Evolutionary conservation across 441 rosid genomes (phyloP).

Genomic region (Raphanus hybrid): DNA sequence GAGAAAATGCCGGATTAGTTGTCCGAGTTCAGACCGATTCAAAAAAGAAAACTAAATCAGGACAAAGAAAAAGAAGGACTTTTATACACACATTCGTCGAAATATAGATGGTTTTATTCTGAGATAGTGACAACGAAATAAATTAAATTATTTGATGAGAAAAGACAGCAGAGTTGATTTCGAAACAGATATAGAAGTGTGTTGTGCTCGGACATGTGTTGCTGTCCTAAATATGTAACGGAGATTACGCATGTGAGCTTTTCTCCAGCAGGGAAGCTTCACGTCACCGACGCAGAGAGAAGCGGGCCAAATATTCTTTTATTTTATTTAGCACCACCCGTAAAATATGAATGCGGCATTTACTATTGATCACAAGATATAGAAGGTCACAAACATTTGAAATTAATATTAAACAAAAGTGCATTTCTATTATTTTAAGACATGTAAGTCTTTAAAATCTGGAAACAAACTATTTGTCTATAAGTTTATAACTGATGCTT

Average conservation of each 20-base stretch:
- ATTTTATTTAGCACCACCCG: not conserved
- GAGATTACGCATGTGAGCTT: constrained; percentile 35
- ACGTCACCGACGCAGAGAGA: constrained; percentile 39
- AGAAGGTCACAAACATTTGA: not conserved
- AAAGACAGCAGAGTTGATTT: constrained; percentile 35
- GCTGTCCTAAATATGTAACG: constrained; percentile 32
- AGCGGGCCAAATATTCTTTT: constrained; percentile 23
- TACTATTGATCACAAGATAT: not conserved
- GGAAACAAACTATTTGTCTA: not conserved
- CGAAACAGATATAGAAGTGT: constrained; percentile 28
- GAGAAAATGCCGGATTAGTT: constrained; percentile 37
- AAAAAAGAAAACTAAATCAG: constrained; percentile 6
- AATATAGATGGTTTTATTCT: constrained; percentile 13
- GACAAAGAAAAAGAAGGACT: constrained; percentile 14
- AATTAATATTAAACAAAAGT: not conserved
- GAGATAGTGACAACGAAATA: constrained; percentile 22
- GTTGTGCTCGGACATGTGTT: constrained; percentile 40
- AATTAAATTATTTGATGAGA: not conserved
- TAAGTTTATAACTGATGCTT: too few relatives aligned
- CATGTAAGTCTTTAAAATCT: not conserved
- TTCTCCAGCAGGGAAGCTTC: constrained; percentile 39
- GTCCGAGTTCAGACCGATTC: constrained; percentile 39
- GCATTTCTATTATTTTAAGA: not conserved
- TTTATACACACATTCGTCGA: constrained; percentile 32
- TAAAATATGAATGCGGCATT: not conserved